These are phyloP conservation scores for Coniochaeta prunicola DNA, from an alignment of 2,329 filamentous ascomycete genomes.

Conservation along the genomic window DNA sequence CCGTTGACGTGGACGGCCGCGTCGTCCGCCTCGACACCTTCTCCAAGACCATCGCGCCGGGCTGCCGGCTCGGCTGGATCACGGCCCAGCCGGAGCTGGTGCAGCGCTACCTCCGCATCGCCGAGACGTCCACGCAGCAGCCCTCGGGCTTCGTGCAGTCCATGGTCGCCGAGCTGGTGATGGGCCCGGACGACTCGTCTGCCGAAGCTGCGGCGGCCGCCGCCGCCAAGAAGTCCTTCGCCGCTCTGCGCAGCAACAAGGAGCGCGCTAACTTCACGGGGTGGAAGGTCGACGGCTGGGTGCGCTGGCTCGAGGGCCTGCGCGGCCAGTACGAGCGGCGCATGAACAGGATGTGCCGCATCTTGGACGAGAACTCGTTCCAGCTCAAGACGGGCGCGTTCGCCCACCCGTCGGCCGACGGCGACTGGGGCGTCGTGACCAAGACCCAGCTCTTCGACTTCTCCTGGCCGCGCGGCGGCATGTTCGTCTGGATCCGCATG, in stretches of 20 bases:
- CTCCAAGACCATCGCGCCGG: constrained; percentile 86
- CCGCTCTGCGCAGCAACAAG: constrained; percentile 38
- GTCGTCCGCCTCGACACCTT: constrained; percentile 90
- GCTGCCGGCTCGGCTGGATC: constrained; percentile 85
- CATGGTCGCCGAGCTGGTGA: constrained; percentile 69
- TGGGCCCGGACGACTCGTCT: constrained; percentile 57
- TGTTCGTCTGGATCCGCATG: constrained; percentile 83
- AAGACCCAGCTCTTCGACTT: constrained; percentile 72
- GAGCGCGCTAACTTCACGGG: constrained; percentile 38
- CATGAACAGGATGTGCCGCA: constrained; percentile 71
- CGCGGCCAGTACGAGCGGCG: constrained; percentile 77
- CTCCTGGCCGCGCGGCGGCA: constrained; percentile 74
- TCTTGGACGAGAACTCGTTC: constrained; percentile 62
- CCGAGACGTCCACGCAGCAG: constrained; percentile 72
- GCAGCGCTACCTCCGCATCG: constrained; percentile 61
- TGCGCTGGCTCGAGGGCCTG: constrained; percentile 82
- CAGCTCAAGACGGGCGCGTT: constrained; percentile 56
- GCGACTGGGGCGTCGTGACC: constrained; percentile 69
- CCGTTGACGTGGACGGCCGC: constrained; percentile 75
- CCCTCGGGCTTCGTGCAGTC: constrained; percentile 82
- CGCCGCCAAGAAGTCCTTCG: constrained; percentile 32
- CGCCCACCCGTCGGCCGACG: constrained; percentile 26
- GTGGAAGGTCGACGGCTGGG: constrained; percentile 82
- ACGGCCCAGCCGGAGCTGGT: constrained; percentile 74
- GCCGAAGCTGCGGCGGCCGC: constrained; percentile 19